Evolutionary conservation across 2,329 filamentous ascomycete species (phyloP).

Genomic region (Hymenoscyphus repandus): DNA sequence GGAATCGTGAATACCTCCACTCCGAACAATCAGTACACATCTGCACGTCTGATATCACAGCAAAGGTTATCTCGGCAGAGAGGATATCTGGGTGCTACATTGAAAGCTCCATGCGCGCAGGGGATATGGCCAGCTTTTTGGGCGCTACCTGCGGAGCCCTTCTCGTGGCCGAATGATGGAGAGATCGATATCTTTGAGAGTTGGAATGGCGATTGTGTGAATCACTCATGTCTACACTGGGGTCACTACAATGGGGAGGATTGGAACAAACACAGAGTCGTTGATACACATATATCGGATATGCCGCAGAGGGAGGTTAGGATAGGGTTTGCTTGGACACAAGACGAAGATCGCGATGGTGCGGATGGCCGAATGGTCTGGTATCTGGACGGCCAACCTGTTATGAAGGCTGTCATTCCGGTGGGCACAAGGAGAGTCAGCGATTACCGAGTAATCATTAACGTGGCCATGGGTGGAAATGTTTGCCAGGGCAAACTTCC

Average conservation of each 20-base stretch:
- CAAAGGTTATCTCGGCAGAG: slow-evolving; percentile 45
- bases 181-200: slow-evolving; percentile 57
- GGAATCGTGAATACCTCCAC: slow-evolving; percentile 37
- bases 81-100: slow-evolving; percentile 47
- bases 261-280: slow-evolving; percentile 50
- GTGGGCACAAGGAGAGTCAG: slow-evolving; percentile 47
- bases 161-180: slow-evolving; percentile 53
- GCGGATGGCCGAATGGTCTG: slow-evolving; percentile 46
- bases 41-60: slow-evolving; percentile 49
- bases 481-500: slow-evolving; percentile 49
- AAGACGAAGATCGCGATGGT: slow-evolving; percentile 32
- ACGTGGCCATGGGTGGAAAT: slow-evolving; percentile 58
- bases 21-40: slow-evolving; percentile 44
- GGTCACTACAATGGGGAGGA: slow-evolving; percentile 49
- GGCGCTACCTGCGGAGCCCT: slow-evolving; percentile 53
- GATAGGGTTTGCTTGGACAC: slow-evolving; percentile 54
- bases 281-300: slow-evolving; percentile 44
- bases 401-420: slow-evolving; percentile 53
- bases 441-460: slow-evolving; percentile 52
- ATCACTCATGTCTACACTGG: slow-evolving; percentile 56
- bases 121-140: slow-evolving; percentile 60
- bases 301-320: slow-evolving; percentile 42
- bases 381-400: slow-evolving; percentile 52
- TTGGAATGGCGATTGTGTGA: slow-evolving; percentile 54
- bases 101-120: slow-evolving; percentile 46